These are phyloP conservation scores for Tricholoma hemisulphureum DNA, from an alignment of 768 basidiomycete genomes.

Conservation along the genomic window DNA sequence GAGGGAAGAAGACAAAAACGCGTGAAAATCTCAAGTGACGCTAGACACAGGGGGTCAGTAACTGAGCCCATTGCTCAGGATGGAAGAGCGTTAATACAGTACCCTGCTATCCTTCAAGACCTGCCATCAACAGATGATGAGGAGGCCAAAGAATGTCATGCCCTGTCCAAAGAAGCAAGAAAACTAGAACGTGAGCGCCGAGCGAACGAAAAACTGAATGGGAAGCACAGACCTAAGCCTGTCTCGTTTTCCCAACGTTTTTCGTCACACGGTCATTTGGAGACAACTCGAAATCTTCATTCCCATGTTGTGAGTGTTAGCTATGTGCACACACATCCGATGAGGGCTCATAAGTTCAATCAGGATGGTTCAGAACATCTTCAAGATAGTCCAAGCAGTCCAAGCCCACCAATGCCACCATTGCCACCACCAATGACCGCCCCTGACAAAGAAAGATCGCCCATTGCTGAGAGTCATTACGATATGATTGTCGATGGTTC, in stretches of 20 bases:
- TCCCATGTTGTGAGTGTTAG: background rate
- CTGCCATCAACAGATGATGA: slow-evolving; percentile 44
- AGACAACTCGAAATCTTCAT: background rate
- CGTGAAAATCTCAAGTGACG: background rate
- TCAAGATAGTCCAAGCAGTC: background rate
- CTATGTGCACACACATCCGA: background rate
- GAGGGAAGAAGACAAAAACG: slow-evolving; percentile 16
- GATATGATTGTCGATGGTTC: background rate
- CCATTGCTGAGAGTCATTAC: background rate
- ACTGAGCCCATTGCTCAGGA: background rate
- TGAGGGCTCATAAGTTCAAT: background rate
- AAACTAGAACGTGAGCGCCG: slow-evolving; percentile 22
- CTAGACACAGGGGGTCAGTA: background rate
- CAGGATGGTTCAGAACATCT: background rate
- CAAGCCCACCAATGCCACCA: background rate
- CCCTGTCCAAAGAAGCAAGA: slow-evolving; percentile 32
- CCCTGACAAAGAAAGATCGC: background rate
- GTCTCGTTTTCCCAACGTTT: slow-evolving; percentile 19
- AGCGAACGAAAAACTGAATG: slow-evolving; percentile 11
- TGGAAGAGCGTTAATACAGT: slow-evolving; percentile 13
- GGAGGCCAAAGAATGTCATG: slow-evolving; percentile 28
- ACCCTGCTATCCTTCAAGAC: slow-evolving; percentile 37
- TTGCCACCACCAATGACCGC: background rate
- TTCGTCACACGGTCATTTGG: background rate
- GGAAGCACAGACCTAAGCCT: slow-evolving; percentile 15